Evolutionary conservation across 306 rosid genomes (phyloP), one percentile per base, ranked within the genome.

Genomic region (Pyrus pyrifolia): DNA sequence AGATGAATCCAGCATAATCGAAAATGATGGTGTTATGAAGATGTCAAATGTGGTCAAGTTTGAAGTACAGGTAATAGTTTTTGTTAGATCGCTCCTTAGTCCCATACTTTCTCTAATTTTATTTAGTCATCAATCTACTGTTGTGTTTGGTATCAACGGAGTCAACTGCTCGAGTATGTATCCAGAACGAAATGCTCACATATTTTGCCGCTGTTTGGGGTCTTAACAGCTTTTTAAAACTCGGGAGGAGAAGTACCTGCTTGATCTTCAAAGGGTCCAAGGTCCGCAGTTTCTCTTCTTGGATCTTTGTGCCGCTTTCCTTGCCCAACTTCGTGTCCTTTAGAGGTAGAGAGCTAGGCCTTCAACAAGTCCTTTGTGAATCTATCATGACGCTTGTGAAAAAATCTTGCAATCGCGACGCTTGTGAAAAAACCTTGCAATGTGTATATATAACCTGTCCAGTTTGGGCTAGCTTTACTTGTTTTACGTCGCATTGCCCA

Each of bases 281-380:
- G 98, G 98, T 19, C 96, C 98, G 2, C 97, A 94, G 81, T 87
- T 94, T 81, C 91, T 94, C 70, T 94, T 94, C 93, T 76, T 94
- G 87, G 97, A 89, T 83, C 98, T 94, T 23, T 94, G 98, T 75
- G 97, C 97, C 3, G 91, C 97, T 13, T 94, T 92, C 87, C 91
- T 94, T 64, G 89, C 98, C 2, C 97, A 90, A 83, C 92, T 94
- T 49, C 91, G 89, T 1, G 92, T 94, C 58, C 89, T 89, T 60
- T 92, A 83, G 76, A 51, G 79, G 53, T 40, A 71, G 74, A 75
- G 67, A 68, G 62, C 30, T 62, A 53, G 71, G 76, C 71, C 73
- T 67, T 75, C 69, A 68, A 51, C 74, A 79, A 74, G 80, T 74
- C 80, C 44, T 7, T 55, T 38, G 75, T 58, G 83, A 83, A 80